Base-by-base conservation (phyloP, 192 early-diverging fungal species). In the Cetraspora pellucida region DNA sequence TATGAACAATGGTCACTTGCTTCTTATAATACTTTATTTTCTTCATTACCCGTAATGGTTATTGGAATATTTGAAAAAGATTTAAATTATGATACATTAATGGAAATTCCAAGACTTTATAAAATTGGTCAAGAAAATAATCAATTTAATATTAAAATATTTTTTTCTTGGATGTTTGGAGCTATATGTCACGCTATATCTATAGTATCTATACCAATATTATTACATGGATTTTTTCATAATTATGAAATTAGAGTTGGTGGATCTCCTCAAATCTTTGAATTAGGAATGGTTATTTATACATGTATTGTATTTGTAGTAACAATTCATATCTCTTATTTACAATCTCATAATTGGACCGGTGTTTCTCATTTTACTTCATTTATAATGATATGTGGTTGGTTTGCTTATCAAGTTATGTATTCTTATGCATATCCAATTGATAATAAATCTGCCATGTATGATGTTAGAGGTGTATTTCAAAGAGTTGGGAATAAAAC, bases 51-150 rank as follows among this genome's bases (percentile, higher is more conserved):
- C 0, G 93, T 94, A 10, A 88, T 94, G 55, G 88, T 90, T 6
- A 87, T 93, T 28, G 93, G 93, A 31, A 88, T 93, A 68, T 94
- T 95, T 82, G 94, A 95, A 81, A 91, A 92, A 78, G 93, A 95
- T 77, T 78, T 95, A 76, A 88, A 89, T 68, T 82, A 83, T 2
- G 82, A 83, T n/a, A 92, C 89, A 0, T 67, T 94, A 45, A 60
- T 91, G 65, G 82, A 81, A 7, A 86, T 90, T 45, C 94, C 94
- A 0, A 90, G 93, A 79, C 80, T 93, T 60, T 94, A 94, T 78
- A 86, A 85, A 23, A 83, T 82, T 57, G 90, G 90, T 21, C 87
- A 86, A 71, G 68, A 77, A 11, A 84, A 87, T 72, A 65, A 78
- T 27, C 88, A 84, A 0, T 89, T 90, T 79, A 89, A 90, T 49